Evolutionary conservation across 73 alveolate genomes (phyloP), one percentile per base, ranked within the genome.

Genomic region (Diophrys appendiculata): DNA sequence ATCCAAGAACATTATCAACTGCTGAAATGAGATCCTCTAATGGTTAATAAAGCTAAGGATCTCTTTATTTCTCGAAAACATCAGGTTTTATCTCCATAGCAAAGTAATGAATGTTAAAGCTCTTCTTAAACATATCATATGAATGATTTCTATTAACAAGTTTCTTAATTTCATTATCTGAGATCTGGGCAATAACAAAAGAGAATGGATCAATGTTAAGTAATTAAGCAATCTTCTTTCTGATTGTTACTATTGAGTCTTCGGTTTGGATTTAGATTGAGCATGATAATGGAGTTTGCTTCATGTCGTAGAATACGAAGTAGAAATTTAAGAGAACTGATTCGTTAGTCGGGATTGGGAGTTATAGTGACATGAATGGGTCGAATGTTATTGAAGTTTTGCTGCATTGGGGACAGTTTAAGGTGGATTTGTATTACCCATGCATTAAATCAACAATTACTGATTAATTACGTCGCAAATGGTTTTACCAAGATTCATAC

Each of bases 391-490:
- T 87, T 14, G 99, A 93, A 28, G 89, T 80, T 60, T 75, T 87
- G 27, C 72, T 72, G 72, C 99, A 97, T 5, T 88, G 76, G 27
- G 98, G 96, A 85, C 99, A 97, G 60, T 75, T 73, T 14, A 97
- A 91, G 23, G 96, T 89, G 11, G 98, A 91, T 85, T 96, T 97
- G 88, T 60, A 95, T 81, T 97, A 95, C n/a, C 99, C 99, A 31
- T 97, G 94, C 89, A 96, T 85, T 33, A 97, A 85, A 79, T 97
- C 99, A 33, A 92, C 97, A 56, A 97, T 93, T 53, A 95, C 84
- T 25, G 98, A 91, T 81, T 96, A 84, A 73, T 97, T 97, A 90
- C 99, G 92, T 77, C 54, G 87, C 75, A 90, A 73, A 82, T 92
- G 96, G 33, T 90, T 87, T 2, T 92, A 82, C 99, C 99, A 97